Percentiles rank a stretch among this genome's conserved stretches.
phyloP scores from a whole-genome alignment of 805 yeast genomes.

The Pichia thaimueangensis region DNA sequence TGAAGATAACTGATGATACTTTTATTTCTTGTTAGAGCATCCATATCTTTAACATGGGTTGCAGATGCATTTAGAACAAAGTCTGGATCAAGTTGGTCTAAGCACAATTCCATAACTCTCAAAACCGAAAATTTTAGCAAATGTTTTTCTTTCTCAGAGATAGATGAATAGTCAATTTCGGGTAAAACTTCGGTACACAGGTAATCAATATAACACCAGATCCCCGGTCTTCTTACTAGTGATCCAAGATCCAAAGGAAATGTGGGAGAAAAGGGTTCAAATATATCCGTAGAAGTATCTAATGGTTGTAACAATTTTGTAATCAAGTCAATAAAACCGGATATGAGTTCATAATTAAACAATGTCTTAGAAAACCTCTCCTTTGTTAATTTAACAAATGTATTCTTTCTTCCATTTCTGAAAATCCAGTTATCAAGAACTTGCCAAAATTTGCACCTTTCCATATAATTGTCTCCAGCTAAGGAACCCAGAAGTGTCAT shows the following conservation, averaged over 20 bases:
- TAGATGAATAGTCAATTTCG: constrained; percentile 37
- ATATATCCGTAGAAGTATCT: constrained; percentile 26
- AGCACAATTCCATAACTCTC: constrained; percentile 41
- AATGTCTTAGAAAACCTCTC: constrained; percentile 27
- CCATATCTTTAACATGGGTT: constrained; percentile 36
- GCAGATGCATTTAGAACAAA: constrained; percentile 49
- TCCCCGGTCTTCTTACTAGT: constrained; percentile 55
- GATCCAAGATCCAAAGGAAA: constrained; percentile 63
- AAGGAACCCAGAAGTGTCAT: constrained; percentile 53
- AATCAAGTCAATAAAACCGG: constrained; percentile 57
- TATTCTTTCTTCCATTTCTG: constrained; percentile 19
- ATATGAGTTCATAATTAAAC: constrained; percentile 3
- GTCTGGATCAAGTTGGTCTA: constrained; percentile 45
- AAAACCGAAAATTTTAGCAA: constrained; percentile 51
- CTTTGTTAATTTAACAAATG: constrained; percentile 25
- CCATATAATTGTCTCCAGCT: constrained; percentile 37
- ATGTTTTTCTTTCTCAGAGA: constrained; percentile 29
- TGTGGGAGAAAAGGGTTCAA: constrained; percentile 37
- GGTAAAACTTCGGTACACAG: constrained; percentile 60
- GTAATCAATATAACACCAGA: constrained; percentile 77
- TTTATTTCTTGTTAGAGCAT: constrained; percentile 32
- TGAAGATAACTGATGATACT: constrained; percentile 47
- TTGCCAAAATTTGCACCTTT: constrained; percentile 55
- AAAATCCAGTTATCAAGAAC: constrained; percentile 66
- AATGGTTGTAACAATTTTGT: constrained; percentile 30